These are phyloP conservation scores for Marasmius sp. DNA, from an alignment of 1,284 basidiomycete genomes.

Conservation along the genomic window DNA sequence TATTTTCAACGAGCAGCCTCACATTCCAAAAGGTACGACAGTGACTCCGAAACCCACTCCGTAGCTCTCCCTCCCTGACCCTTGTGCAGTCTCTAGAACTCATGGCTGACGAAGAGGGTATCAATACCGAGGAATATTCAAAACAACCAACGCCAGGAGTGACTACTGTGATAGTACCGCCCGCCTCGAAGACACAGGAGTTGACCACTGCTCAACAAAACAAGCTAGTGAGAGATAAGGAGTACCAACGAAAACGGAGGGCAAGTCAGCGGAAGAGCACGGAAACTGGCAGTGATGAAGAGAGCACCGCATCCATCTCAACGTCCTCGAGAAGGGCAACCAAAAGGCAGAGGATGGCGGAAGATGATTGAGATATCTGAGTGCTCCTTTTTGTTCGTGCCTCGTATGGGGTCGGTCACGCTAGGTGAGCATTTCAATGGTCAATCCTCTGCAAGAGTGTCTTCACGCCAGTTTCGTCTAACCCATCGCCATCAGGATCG, in stretches of 20 bases:
- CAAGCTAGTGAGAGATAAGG: conserved; percentile 63
- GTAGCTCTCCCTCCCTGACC: not conserved
- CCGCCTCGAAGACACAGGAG: conserved; percentile 62
- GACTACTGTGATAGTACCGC: conserved; percentile 73
- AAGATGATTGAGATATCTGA: conserved; percentile 42
- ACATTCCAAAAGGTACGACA: conserved; percentile 66
- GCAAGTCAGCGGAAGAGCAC: conserved; percentile 58
- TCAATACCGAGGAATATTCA: conserved; percentile 57
- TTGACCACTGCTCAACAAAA: conserved; percentile 70
- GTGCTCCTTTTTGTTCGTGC: not conserved
- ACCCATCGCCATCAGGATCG: conserved; percentile 65
- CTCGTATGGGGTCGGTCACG: not conserved
- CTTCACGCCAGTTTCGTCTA: conserved; percentile 52
- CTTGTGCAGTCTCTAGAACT: conserved; percentile 64
- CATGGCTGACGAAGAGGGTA: conserved; percentile 68
- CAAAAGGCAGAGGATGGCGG: conserved; percentile 62
- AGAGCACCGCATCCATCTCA: conserved; percentile 49
- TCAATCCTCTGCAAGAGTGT: conserved; percentile 57
- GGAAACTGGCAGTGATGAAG: conserved; percentile 67
- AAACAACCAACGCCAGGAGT: conserved; percentile 63
- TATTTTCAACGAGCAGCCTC: conserved; percentile 77
- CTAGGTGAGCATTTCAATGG: conserved; percentile 31
- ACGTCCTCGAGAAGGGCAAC: conserved; percentile 48
- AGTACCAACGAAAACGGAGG: conserved; percentile 74
- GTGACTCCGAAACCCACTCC: not conserved